These are phyloP conservation scores for Cornus controversa DNA, from an alignment of 148 eudicot genomes.

Conservation along the genomic window DNA sequence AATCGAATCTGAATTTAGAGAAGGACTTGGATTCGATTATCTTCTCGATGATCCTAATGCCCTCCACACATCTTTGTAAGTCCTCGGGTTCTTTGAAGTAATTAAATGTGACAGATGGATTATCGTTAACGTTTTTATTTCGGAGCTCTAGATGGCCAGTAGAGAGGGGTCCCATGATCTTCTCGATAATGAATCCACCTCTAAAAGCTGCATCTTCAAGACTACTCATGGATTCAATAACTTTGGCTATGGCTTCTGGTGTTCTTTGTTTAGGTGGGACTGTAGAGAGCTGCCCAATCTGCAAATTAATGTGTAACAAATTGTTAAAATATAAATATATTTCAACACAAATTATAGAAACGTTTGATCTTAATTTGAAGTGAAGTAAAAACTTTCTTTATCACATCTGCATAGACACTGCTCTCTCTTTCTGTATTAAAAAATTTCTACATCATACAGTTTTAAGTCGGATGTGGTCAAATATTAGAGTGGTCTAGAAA, in stretches of 20 bases:
- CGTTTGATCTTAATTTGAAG: too few relatives aligned
- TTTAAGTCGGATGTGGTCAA: too few relatives aligned
- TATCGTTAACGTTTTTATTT: constrained; percentile 49
- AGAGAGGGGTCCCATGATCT: constrained; percentile 71
- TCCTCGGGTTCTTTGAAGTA: constrained; percentile 76
- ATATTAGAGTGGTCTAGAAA: too few relatives aligned
- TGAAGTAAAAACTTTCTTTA: too few relatives aligned
- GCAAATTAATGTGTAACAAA: constrained; percentile 11
- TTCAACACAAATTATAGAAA: not conserved
- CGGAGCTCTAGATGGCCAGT: constrained; percentile 66
- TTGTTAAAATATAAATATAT: too few relatives aligned
- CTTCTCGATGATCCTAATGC: constrained; percentile 49
- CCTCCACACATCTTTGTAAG: constrained; percentile 62
- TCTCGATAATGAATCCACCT: constrained; percentile 90
- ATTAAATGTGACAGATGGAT: constrained; percentile 80
- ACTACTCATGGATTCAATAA: constrained; percentile 48
- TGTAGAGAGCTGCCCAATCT: constrained; percentile 88
- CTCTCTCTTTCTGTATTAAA: too few relatives aligned
- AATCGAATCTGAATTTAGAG: constrained; percentile 39
- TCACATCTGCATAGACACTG: too few relatives aligned
- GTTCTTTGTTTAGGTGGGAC: constrained; percentile 86
- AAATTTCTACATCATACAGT: too few relatives aligned
- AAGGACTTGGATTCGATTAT: constrained; percentile 58
- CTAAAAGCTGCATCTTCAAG: constrained; percentile 52
- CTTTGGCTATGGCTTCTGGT: constrained; percentile 64